A percentile compares a stretch with the other conserved stretches of the same genome.
These are phyloP conservation scores for Fusarium xyrophilum DNA, from an alignment of 2,329 filamentous ascomycete genomes.

Conservation along the genomic window DNA sequence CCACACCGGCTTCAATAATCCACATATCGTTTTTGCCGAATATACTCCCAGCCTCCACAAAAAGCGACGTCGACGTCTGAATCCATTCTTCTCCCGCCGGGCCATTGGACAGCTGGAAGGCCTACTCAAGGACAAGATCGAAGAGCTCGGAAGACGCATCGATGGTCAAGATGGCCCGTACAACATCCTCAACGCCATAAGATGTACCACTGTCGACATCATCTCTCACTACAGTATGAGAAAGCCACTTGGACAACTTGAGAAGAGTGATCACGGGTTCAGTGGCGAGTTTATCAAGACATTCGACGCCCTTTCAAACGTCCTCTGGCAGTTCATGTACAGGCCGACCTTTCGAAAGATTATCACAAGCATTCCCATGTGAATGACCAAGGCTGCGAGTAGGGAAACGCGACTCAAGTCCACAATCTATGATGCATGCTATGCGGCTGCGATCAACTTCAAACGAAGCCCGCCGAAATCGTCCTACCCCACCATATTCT, in stretches of 20 bases:
- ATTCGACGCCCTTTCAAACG: fast-evolving
- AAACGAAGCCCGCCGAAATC: background rate
- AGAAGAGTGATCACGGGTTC: background rate
- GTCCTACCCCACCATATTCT: background rate
- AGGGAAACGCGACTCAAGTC: background rate
- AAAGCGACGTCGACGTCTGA: too few relatives aligned
- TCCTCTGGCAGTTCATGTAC: background rate
- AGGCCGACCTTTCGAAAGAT: background rate
- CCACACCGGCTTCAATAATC: too few relatives aligned
- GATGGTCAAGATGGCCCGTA: too few relatives aligned
- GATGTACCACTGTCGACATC: background rate
- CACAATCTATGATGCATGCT: background rate
- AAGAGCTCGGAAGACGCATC: too few relatives aligned
- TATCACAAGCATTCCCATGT: fast-evolving
- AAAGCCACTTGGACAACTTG: background rate
- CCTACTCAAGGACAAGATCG: too few relatives aligned
- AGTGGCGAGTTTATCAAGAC: background rate
- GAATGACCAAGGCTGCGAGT: background rate
- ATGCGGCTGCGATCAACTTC: background rate
- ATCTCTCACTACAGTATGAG: background rate
- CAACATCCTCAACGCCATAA: too few relatives aligned
- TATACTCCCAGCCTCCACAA: too few relatives aligned
- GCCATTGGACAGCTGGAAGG: too few relatives aligned
- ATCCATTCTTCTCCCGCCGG: too few relatives aligned
- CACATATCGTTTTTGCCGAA: too few relatives aligned